These are phyloP conservation scores for Neofusicoccum umdonicola DNA, from an alignment of 2,329 filamentous ascomycete genomes.

Conservation along the genomic window DNA sequence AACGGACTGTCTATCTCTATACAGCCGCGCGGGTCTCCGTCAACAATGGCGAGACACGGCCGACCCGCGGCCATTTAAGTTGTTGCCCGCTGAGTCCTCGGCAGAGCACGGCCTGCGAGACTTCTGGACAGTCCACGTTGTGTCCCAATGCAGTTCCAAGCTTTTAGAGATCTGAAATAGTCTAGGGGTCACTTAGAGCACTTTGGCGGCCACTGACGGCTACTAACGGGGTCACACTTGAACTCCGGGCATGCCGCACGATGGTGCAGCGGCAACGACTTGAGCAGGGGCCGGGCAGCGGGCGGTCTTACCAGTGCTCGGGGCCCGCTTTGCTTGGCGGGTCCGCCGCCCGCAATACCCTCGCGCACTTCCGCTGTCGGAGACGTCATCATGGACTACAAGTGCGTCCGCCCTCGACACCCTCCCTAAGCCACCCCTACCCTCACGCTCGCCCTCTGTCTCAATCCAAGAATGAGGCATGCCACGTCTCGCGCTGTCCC, in stretches of 20 bases:
- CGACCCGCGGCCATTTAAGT: not conserved
- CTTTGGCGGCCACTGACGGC: not conserved
- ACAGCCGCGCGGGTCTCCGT: not conserved
- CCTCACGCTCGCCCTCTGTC: not conserved
- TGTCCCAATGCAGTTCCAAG: no score
- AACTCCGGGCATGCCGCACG: not conserved
- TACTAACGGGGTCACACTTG: not conserved
- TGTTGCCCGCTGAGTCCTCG: not conserved
- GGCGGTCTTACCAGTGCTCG: not conserved
- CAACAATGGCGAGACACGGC: not conserved
- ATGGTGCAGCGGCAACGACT: not conserved
- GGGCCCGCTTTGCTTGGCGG: slow-evolving; percentile 8
- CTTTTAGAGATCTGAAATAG: not conserved
- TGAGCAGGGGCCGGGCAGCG: no score
- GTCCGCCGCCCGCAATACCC: slow-evolving; percentile 1
- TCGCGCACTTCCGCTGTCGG: slow-evolving; percentile 15
- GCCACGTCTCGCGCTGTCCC: slow-evolving; percentile 7
- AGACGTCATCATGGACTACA: slow-evolving; percentile 17
- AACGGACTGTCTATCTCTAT: slow-evolving; percentile 6
- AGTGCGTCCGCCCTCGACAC: not conserved
- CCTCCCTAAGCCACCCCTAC: not conserved
- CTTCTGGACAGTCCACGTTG: not conserved
- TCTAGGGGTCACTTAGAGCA: not conserved
- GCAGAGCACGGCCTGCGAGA: not conserved
- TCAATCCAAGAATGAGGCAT: slow-evolving; percentile 11